Evolutionary conservation across 148 eudicot species (phyloP).

Genomic region (Gaultheria prostrata): DNA sequence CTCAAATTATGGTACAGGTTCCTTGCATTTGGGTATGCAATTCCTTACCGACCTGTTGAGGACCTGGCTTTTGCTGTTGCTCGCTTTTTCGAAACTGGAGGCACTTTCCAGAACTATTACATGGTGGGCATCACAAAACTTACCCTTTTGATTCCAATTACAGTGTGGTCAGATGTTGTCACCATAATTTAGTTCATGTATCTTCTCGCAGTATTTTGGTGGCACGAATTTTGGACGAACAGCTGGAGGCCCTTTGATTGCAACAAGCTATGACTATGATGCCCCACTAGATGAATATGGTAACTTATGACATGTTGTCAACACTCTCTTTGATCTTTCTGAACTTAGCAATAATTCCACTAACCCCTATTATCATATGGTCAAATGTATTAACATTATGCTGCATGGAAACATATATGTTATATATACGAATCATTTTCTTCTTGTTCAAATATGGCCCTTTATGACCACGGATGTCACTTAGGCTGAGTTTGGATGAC

Average conservation of each 20-base stretch:
- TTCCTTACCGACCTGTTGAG: constrained; percentile 54
- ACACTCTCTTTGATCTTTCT: background rate
- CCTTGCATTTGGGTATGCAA: constrained; percentile 47
- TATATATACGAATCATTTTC: background rate
- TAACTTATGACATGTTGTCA: constrained; percentile 15
- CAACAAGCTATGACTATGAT: constrained; percentile 64
- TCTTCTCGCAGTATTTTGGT: constrained; percentile 41
- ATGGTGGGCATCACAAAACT: constrained; percentile 30
- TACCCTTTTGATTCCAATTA: background rate
- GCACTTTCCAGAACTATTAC: constrained; percentile 55
- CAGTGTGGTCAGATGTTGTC: background rate
- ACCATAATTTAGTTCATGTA: constrained; percentile 1
- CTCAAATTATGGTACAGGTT: constrained; percentile 31
- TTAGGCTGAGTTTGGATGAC: background rate
- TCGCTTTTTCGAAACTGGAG: constrained; percentile 50
- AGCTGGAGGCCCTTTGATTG: constrained; percentile 53
- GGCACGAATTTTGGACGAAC: constrained; percentile 64
- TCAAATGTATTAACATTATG: background rate
- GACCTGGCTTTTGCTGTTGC: constrained; percentile 62
- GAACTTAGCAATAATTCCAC: background rate
- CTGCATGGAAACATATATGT: background rate
- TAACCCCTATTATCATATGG: background rate
- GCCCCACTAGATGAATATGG: constrained; percentile 60
- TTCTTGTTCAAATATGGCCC: background rate
- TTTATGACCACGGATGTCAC: background rate